Percentiles rank a stretch among this genome's conserved stretches.
These are phyloP conservation scores for Exophiala lecanii-corni DNA, from an alignment of 2,329 filamentous ascomycete genomes.

Conservation along the genomic window DNA sequence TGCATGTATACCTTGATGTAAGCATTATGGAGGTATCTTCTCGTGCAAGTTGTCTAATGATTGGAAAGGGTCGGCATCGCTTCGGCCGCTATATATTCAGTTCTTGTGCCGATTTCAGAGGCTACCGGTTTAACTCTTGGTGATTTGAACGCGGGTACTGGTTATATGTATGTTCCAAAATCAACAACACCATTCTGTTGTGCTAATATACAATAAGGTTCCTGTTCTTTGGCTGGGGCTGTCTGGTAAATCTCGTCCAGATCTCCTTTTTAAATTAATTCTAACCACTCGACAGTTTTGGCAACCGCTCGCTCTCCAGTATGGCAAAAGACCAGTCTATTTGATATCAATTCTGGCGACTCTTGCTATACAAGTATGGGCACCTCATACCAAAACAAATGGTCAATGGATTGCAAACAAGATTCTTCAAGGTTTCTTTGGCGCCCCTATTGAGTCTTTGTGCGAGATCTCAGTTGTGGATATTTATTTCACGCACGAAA, in stretches of 20 bases:
- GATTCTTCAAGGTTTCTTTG: conserved; percentile 45
- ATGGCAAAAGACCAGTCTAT: conserved; percentile 31
- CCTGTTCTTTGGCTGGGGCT: conserved; percentile 38
- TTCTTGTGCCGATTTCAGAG: conserved; percentile 37
- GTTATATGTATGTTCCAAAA: conserved; percentile 39
- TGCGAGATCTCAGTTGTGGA: conserved; percentile 45
- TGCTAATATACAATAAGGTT: no score
- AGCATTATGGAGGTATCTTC: no score
- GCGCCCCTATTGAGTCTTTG: conserved; percentile 45
- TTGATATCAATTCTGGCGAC: conserved; percentile 28
- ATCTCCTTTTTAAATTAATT: no score
- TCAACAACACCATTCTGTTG: no score
- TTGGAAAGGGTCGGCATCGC: no score
- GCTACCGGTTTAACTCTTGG: conserved; percentile 39
- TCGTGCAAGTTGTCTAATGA: no score
- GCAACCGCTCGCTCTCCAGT: conserved; percentile 45
- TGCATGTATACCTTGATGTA: no score
- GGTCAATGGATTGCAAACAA: conserved; percentile 47
- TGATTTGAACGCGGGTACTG: conserved; percentile 45
- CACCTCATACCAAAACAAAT: conserved; percentile 39
- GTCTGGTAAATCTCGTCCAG: conserved; percentile 44
- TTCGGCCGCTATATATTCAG: no score
- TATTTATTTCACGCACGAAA: conserved; percentile 31
- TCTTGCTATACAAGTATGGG: conserved; percentile 40
- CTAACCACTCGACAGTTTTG: no score